Conservation (phyloP, 2,329 filamentous ascomycete species). For the Beauveria scarabaeidicola region DNA sequence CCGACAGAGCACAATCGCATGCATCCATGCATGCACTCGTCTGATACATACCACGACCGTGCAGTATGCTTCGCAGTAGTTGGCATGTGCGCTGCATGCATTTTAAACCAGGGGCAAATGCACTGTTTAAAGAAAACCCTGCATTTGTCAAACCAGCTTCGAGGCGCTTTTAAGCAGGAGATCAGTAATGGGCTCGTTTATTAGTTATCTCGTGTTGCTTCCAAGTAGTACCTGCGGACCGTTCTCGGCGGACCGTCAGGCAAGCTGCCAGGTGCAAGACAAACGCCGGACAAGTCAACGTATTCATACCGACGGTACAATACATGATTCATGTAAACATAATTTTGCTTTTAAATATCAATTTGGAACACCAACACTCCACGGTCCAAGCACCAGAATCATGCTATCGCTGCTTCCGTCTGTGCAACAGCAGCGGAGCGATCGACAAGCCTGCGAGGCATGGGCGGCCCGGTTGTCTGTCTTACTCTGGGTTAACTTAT, state of each 20-base stretch:
- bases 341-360: background rate
- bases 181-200: background rate
- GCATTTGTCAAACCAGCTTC: background rate
- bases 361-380: background rate
- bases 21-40: background rate
- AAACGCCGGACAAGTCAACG: no score
- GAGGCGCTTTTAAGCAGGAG: background rate
- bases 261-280: no score
- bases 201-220: no score
- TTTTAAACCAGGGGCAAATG: background rate
- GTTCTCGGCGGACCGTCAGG: no score
- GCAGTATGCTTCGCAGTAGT: background rate
- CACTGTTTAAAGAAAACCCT: background rate
- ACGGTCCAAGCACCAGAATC: background rate
- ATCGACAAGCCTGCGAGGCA: background rate
- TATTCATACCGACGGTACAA: no score
- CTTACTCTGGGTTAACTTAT: background rate
- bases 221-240: no score
- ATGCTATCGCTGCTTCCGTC: background rate
- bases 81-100: background rate
- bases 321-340: no score
- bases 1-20: background rate
- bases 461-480: background rate
- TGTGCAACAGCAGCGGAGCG: constrained; percentile 3
- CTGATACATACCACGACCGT: background rate